phyloP scores from a whole-genome alignment of 2,329 filamentous ascomycete genomes.

The Fusarium stilboides region DNA sequence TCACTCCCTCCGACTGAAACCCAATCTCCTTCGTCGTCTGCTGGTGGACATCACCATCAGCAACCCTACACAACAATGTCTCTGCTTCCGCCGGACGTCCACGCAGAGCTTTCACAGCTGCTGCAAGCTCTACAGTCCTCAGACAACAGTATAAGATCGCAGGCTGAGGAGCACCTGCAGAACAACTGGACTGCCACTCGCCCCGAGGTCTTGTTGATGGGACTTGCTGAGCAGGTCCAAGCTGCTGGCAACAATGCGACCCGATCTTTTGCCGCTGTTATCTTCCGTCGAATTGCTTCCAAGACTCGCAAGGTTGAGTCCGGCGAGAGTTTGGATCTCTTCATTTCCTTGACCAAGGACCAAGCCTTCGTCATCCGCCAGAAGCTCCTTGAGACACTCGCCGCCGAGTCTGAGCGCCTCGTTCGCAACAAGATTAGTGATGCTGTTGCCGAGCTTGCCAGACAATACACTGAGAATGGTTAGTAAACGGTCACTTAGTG shows the following conservation, averaged over 20 bases:
- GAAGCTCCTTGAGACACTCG: conserved; percentile 85
- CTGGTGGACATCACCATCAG: conserved; percentile 52
- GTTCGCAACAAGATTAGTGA: conserved; percentile 97
- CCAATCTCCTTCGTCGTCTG: conserved; percentile 43
- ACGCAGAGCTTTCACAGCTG: conserved; percentile 87
- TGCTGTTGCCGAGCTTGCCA: conserved; percentile 94
- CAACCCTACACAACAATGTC: conserved; percentile 73
- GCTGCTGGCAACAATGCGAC: conserved; percentile 82
- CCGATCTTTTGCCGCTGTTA: conserved; percentile 91
- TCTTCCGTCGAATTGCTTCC: conserved; percentile 93
- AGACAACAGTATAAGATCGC: conserved; percentile 87
- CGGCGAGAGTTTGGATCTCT: conserved; percentile 84
- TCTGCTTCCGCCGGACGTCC: conserved; percentile 85
- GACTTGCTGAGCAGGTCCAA: conserved; percentile 91
- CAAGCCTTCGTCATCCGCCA: conserved; percentile 85
- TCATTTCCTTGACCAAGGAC: conserved; percentile 81
- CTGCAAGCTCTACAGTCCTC: conserved; percentile 89
- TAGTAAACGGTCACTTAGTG: conserved; percentile 56
- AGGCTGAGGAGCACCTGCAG: conserved; percentile 91
- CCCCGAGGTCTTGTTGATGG: conserved; percentile 93
- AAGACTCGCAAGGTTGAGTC: conserved; percentile 85
- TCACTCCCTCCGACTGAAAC: conserved; percentile 29
- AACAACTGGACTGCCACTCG: conserved; percentile 88
- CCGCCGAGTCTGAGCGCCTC: conserved; percentile 78
- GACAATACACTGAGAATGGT: conserved; percentile 96